Percentiles rank a stretch among this genome's conserved stretches.
These are phyloP conservation scores for Quercus phellos DNA, from an alignment of 331 rosid species.

Conservation along the genomic window DNA sequence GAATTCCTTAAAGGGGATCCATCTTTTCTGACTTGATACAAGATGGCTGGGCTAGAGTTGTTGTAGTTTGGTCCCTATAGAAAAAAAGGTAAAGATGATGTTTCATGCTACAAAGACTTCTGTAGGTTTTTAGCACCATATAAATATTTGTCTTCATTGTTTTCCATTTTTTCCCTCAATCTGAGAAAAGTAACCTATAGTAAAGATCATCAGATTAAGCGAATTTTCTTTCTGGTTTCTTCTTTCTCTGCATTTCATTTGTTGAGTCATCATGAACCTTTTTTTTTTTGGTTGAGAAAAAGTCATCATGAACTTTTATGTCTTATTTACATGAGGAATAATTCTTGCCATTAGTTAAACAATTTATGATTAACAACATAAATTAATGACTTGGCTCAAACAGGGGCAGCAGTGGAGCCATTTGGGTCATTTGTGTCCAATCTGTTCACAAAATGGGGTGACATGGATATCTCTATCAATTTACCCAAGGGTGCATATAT, in stretches of 20 bases:
- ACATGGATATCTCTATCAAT: conserved; percentile 78
- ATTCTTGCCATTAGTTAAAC: conserved; percentile 1
- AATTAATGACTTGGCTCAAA: conserved; percentile 24
- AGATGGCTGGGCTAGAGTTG: not conserved
- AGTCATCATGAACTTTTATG: not conserved
- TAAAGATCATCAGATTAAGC: not conserved
- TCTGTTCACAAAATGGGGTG: conserved; percentile 77
- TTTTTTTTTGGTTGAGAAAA: no score
- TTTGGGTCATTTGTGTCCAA: conserved; percentile 84
- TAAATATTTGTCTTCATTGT: conserved; percentile 1
- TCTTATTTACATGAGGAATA: not conserved
- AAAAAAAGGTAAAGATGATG: not conserved
- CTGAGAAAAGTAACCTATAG: not conserved
- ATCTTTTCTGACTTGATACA: not conserved
- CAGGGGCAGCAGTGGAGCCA: conserved; percentile 91
- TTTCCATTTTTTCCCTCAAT: not conserved
- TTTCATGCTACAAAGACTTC: not conserved
- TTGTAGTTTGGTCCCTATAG: not conserved
- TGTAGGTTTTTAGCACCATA: not conserved
- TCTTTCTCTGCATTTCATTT: not conserved
- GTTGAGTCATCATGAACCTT: not conserved
- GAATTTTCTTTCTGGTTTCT: conserved; percentile 12
- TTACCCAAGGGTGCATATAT: conserved; percentile 49
- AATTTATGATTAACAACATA: conserved; percentile 2
- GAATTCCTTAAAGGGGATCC: no score